Evolutionary conservation across 306 rosid species (phyloP).

Genomic region (Glycyrrhiza uralensis): DNA sequence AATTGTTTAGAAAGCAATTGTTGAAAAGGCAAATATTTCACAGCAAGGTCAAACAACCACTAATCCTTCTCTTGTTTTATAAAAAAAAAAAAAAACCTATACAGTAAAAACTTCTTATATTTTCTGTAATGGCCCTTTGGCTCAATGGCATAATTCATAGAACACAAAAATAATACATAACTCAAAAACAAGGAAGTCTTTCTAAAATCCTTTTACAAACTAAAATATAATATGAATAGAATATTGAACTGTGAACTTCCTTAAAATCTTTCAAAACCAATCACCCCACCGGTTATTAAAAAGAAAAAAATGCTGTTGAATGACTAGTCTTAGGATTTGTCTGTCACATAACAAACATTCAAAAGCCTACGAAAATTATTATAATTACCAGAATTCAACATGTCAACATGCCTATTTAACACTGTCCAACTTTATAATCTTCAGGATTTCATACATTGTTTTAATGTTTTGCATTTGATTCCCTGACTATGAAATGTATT

Average conservation of each 20-base stretch:
- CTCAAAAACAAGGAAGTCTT: background rate
- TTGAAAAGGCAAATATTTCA: background rate
- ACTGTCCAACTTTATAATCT: background rate
- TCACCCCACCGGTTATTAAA: background rate
- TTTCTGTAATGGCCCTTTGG: background rate
- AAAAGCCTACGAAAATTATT: background rate
- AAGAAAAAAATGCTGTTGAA: background rate
- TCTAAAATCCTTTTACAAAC: background rate
- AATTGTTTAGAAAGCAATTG: background rate
- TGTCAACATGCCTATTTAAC: slow-evolving; percentile 14
- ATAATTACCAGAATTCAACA: background rate
- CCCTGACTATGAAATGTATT: background rate
- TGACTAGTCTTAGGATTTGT: background rate
- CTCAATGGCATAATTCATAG: background rate
- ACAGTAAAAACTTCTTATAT: background rate
- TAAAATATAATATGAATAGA: background rate
- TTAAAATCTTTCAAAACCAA: background rate
- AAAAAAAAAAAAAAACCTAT: background rate
- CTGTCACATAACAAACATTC: slow-evolving; percentile 1
- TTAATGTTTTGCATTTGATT: background rate
- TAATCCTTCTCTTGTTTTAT: background rate
- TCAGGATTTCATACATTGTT: background rate
- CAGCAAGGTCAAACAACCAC: background rate
- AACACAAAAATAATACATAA: background rate
- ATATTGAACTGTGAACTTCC: background rate